A percentile compares a stretch with the other conserved stretches of the same genome.
Evolutionary conservation across 2,329 filamentous ascomycete species (phyloP).

Genomic region (Scorias spongiosa): DNA sequence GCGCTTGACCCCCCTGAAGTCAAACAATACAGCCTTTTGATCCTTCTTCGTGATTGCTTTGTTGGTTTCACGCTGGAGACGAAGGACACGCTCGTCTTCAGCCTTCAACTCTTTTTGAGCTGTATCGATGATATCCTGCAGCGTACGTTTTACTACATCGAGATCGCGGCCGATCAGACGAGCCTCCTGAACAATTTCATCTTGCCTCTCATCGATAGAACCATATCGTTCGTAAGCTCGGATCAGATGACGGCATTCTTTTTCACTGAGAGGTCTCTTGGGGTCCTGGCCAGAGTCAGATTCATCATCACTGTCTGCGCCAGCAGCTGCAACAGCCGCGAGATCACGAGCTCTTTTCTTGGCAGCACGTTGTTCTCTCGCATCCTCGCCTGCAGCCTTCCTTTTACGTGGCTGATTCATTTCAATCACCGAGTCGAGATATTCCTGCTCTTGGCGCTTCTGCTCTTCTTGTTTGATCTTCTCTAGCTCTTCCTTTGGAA

Average conservation of each 20-base stretch:
- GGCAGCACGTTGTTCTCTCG: conserved; percentile 48
- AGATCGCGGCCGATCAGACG: conserved; percentile 69
- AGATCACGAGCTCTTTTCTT: conserved; percentile 57
- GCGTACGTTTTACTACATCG: conserved; percentile 59
- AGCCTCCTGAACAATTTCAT: conserved; percentile 78
- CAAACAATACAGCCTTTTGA: conserved; percentile 89
- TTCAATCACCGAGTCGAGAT: conserved; percentile 66
- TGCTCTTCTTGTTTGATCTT: conserved; percentile 83
- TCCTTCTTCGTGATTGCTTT: conserved; percentile 90
- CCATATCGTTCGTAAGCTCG: conserved; percentile 84
- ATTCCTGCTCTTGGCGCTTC: conserved; percentile 65
- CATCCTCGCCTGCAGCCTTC: conserved; percentile 44
- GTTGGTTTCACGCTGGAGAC: conserved; percentile 53
- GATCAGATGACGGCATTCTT: conserved; percentile 84
- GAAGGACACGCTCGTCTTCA: conserved; percentile 48
- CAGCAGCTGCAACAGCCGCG: conserved; percentile 41
- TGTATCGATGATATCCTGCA: conserved; percentile 64
- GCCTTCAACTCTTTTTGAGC: conserved; percentile 57
- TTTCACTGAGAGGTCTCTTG: conserved; percentile 75
- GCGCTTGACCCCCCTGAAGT: conserved; percentile 84
- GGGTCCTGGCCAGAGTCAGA: conserved; percentile 52
- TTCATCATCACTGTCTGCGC: conserved; percentile 29
- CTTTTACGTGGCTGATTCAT: conserved; percentile 65
- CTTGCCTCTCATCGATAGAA: conserved; percentile 70
- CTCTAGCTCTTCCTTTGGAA: conserved; percentile 82